These are phyloP conservation scores for Microbotryum silenes-acaulis DNA, from an alignment of 1,284 basidiomycete genomes.

Conservation along the genomic window DNA sequence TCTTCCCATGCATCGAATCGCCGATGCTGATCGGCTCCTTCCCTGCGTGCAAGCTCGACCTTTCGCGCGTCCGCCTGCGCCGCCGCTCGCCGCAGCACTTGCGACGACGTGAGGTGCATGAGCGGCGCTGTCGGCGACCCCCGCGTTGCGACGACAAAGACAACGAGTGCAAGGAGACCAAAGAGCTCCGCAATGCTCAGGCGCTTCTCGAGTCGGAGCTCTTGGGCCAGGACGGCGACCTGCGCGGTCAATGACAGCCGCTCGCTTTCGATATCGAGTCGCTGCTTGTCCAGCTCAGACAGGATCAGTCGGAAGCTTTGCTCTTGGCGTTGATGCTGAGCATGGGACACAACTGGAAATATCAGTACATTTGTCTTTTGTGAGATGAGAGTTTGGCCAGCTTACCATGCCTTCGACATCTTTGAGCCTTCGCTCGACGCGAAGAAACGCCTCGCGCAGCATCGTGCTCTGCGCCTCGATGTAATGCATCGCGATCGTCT, in stretches of 20 bases:
- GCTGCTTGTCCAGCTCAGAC: conserved; percentile 62
- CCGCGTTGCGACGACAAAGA: conserved; percentile 75
- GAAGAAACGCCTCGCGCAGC: conserved; percentile 64
- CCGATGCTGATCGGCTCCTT: too few relatives aligned
- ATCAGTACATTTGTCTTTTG: neutral
- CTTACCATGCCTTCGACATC: conserved; percentile 63
- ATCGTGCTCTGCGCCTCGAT: conserved; percentile 80
- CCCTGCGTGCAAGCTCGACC: too few relatives aligned
- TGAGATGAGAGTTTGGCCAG: conserved; percentile 26
- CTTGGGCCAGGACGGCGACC: conserved; percentile 63
- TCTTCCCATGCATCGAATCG: too few relatives aligned
- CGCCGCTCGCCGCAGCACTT: neutral
- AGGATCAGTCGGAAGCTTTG: conserved; percentile 58
- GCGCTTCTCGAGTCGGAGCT: conserved; percentile 75
- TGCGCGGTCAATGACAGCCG: conserved; percentile 57
- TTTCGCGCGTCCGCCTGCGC: too few relatives aligned
- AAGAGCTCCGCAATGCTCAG: conserved; percentile 73
- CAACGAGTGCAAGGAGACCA: conserved; percentile 64
- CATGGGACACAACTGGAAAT: neutral
- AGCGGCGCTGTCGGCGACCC: conserved; percentile 48
- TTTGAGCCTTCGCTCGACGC: conserved; percentile 49
- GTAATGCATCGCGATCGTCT: conserved; percentile 76
- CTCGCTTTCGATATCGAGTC: conserved; percentile 59
- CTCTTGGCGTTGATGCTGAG: conserved; percentile 58
- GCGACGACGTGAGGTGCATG: conserved; percentile 15